Base-by-base conservation (phyloP, 1,139 yeast species). In the Suhomyces terraborum region DNA sequence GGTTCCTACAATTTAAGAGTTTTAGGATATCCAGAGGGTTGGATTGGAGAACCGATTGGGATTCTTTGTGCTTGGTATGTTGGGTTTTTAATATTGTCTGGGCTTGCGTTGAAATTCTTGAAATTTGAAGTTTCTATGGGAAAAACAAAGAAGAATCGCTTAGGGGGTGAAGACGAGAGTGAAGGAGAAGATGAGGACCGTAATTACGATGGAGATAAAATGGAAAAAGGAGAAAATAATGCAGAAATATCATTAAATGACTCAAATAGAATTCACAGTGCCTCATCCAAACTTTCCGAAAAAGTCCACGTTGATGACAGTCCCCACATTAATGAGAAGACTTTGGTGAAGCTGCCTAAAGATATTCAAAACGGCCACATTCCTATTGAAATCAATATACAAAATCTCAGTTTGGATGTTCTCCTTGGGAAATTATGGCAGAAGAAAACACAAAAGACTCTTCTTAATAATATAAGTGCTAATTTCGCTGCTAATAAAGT, bases 21-120 rank as follows among this genome's bases (percentile, higher is more conserved):
- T n/a, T 63, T 84, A 28, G 95, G 94, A 0, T 84, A 75, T 47
- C 80, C 82, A 14, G 50, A 61, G 23, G 66, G 77, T 46, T 88
- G 95, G 95, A 64, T 75, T 12, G 73, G 76, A 1, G 74, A 78
- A n/a, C 94, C 95, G 0, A 67, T 83, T 14, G 75, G 82, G 24
- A 79, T 81, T 7, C 62, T 80, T 33, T 56, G 83, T 5, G 82
- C 79, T 4, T 84, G 85, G 81, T 64, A 73, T 6, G 46, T 83
- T 14, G 84, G 81, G 0, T 79, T 79, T 48, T 76, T 77, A 47
- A 3, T 73, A 0, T 48, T 73, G 4, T 76, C 88, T 1, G 75
- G 71, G 5, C 14, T 76, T 1, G 64, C 76, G 1, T 61, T 83
- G 22, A 60, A 66, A 24, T 59, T 70, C 42, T 66, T 73, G 37